Percentiles rank a stretch among this genome's conserved stretches.
Conservation (phyloP, 1,139 yeast genomes). For the Kurtzmaniella quercitrusa region DNA sequence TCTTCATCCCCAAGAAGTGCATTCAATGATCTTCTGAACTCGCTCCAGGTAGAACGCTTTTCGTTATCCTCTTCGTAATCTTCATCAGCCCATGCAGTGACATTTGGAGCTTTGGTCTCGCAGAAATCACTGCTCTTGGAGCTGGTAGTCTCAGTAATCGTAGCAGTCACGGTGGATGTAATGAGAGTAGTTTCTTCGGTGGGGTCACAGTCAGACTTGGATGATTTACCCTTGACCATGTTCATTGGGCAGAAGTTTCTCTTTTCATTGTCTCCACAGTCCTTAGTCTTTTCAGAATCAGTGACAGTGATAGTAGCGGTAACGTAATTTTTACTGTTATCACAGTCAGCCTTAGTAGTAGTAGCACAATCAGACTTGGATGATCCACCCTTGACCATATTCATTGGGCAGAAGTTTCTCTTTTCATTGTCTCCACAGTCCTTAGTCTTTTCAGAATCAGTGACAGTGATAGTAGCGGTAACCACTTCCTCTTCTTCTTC, state of each 20-base stretch:
- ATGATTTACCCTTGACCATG: not conserved
- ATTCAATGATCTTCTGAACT: not conserved
- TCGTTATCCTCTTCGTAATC: not conserved
- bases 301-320: not conserved
- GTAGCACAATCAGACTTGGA: no score
- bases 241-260: constrained; percentile 2
- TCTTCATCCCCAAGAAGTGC: not conserved
- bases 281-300: no score
- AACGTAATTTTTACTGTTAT: not conserved
- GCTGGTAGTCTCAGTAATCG: not conserved
- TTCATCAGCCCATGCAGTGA: constrained; percentile 1
- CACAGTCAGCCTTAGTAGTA: not conserved
- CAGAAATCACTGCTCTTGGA: not conserved
- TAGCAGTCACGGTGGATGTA: constrained; percentile 2
- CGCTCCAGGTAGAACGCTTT: not conserved
- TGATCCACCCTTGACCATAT: not conserved
- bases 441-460: not conserved
- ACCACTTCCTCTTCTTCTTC: no score
- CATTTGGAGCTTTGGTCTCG: not conserved
- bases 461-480: not conserved
- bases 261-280: constrained; percentile 4
- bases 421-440: constrained; percentile 4
- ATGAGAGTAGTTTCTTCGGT: not conserved
- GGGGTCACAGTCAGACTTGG: not conserved
- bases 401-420: constrained; percentile 2